These are phyloP conservation scores for Apiotrichum mycotoxinovorans DNA, from an alignment of 1,284 basidiomycete genomes.

Conservation along the genomic window DNA sequence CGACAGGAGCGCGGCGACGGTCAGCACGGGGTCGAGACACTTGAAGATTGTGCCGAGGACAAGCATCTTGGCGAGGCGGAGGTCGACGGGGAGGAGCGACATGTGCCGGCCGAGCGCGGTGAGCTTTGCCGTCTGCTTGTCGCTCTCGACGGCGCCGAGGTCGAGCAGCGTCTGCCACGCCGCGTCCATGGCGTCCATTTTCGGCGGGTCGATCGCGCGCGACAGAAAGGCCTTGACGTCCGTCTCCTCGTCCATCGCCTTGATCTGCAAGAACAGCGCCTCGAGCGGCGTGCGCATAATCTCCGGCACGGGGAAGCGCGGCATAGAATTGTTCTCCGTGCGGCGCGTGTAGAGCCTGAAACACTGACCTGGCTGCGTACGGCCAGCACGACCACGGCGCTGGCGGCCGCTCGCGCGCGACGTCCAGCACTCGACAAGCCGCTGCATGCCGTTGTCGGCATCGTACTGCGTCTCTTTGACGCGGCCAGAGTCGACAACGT, in stretches of 20 bases:
- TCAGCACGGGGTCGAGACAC: constrained; percentile 69
- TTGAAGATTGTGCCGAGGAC: constrained; percentile 74
- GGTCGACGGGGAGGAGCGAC: constrained; percentile 76
- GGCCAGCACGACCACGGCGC: constrained; percentile 82
- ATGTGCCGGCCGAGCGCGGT: constrained; percentile 77
- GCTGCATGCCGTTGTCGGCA: constrained; percentile 68
- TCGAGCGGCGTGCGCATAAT: constrained; percentile 87
- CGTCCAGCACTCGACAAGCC: constrained; percentile 66
- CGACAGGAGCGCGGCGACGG: constrained; percentile 76
- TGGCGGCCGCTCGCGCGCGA: constrained; percentile 76
- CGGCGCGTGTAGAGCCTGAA: constrained; percentile 77
- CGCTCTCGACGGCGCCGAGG: constrained; percentile 70
- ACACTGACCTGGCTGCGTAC: constrained; percentile 72
- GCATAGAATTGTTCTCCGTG: constrained; percentile 68
- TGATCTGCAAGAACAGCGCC: constrained; percentile 75
- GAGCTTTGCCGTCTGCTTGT: constrained; percentile 57
- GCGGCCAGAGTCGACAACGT: constrained; percentile 79
- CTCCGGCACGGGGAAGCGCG: constrained; percentile 74
- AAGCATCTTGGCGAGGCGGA: constrained; percentile 93
- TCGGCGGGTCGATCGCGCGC: constrained; percentile 79
- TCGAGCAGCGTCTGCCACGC: constrained; percentile 73
- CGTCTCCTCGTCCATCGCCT: constrained; percentile 71
- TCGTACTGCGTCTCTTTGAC: constrained; percentile 89
- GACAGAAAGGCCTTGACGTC: constrained; percentile 67
- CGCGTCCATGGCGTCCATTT: constrained; percentile 68